A percentile compares a stretch with the other conserved stretches of the same genome.
Evolutionary conservation across 495 filamentous ascomycete genomes (phyloP).

Genomic region (Neurospora sp.): DNA sequence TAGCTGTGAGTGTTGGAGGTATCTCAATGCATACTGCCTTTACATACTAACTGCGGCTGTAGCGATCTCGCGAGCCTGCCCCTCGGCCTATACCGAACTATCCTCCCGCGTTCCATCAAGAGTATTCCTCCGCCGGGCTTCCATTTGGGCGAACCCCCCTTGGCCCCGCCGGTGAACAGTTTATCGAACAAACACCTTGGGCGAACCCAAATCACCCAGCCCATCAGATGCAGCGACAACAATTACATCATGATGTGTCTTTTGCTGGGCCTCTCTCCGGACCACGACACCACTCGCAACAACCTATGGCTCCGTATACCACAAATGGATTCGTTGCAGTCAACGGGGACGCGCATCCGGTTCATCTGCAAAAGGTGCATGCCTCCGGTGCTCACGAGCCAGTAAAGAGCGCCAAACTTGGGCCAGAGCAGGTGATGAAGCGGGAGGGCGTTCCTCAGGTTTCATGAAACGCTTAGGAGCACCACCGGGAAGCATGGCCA

Average conservation of each 20-base stretch:
- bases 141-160: slow-evolving; percentile 26
- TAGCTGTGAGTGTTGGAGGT: slow-evolving; percentile 57
- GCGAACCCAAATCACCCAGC: slow-evolving; percentile 79
- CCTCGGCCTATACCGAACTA: slow-evolving; percentile 6
- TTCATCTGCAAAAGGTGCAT: slow-evolving; percentile 14
- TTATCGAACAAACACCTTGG: slow-evolving; percentile 77
- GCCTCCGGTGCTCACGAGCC: slow-evolving; percentile 9
- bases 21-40: background rate
- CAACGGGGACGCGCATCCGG: slow-evolving; percentile 15
- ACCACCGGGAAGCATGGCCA: background rate
- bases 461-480: slow-evolving; percentile 6
- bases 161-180: slow-evolving; percentile 67
- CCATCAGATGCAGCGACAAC: slow-evolving; percentile 42
- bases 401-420: slow-evolving; percentile 13
- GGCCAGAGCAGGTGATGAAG: slow-evolving; percentile 10
- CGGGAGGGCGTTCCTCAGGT: slow-evolving; percentile 18
- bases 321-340: slow-evolving; percentile 13
- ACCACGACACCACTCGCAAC: slow-evolving; percentile 24
- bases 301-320: slow-evolving; percentile 16
- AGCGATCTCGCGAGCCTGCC: slow-evolving; percentile 29
- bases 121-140: slow-evolving; percentile 22
- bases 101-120: slow-evolving; percentile 13
- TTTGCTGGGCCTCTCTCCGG: slow-evolving; percentile 17
- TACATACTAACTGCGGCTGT: background rate
- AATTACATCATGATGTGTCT: slow-evolving; percentile 21